Percentiles rank a stretch among this genome's conserved stretches.
Evolutionary conservation across 2,329 filamentous ascomycete species (phyloP).

Genomic region (Botrytis squamosa): DNA sequence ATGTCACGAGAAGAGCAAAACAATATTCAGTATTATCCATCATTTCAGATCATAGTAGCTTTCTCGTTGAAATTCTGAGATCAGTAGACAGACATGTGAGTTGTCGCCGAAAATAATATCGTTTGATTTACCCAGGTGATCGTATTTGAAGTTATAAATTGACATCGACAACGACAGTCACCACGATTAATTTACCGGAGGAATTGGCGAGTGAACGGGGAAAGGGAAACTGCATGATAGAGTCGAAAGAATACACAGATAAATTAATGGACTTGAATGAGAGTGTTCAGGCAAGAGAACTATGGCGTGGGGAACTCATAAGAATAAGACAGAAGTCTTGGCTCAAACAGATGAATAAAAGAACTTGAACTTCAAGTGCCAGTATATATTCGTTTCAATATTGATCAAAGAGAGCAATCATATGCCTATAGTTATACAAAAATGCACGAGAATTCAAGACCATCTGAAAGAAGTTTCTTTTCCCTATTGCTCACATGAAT

Average conservation of each 20-base stretch:
- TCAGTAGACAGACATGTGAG: no score
- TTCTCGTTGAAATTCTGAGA: no score
- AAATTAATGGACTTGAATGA: neutral
- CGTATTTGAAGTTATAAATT: no score
- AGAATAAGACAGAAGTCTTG: neutral
- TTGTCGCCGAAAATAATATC: no score
- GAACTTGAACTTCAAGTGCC: neutral
- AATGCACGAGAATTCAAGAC: neutral
- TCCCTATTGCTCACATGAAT: neutral
- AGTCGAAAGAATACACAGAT: neutral
- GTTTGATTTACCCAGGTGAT: no score
- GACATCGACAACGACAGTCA: neutral
- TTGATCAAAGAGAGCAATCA: neutral
- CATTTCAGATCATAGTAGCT: no score
- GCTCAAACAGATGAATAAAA: neutral
- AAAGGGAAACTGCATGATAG: neutral
- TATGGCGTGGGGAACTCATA: accelerated
- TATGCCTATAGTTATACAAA: neutral
- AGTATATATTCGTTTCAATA: neutral
- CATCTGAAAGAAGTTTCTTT: accelerated
- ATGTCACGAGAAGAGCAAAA: no score
- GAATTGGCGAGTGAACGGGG: neutral
- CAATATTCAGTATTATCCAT: neutral
- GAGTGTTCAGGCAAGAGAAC: neutral
- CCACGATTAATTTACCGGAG: neutral